Conservation (phyloP, 1,139 yeast species). For the Candida pseudoviswanathii region DNA sequence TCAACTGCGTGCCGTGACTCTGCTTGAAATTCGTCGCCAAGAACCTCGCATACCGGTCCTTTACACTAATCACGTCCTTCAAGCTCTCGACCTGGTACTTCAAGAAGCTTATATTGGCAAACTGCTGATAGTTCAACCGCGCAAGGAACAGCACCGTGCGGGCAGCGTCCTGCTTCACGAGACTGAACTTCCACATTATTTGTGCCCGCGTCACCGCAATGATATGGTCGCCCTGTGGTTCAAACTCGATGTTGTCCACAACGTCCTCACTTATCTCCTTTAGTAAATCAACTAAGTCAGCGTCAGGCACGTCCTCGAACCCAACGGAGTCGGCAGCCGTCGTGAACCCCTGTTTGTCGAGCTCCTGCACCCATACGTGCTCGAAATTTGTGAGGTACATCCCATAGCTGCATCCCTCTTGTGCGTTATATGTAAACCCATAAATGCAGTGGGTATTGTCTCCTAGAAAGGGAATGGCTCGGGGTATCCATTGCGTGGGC, state of each 20-base stretch:
- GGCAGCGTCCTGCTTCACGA: slow-evolving; percentile 14
- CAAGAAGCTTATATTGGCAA: slow-evolving; percentile 25
- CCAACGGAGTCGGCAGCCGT: slow-evolving; percentile 25
- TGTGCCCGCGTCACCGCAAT: slow-evolving; percentile 10
- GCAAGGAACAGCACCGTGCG: slow-evolving; percentile 21
- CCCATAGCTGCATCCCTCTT: slow-evolving; percentile 18
- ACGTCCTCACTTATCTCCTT: slow-evolving; percentile 1
- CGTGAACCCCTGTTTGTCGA: slow-evolving; percentile 19
- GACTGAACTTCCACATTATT: slow-evolving; percentile 27
- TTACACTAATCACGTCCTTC: slow-evolving; percentile 24
- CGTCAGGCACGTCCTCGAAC: slow-evolving; percentile 24
- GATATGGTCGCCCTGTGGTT: not conserved
- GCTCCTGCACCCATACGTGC: slow-evolving; percentile 30
- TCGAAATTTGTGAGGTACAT: slow-evolving; percentile 31
- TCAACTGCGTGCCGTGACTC: slow-evolving; percentile 37
- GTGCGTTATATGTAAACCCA: slow-evolving; percentile 16
- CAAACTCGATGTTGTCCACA: slow-evolving; percentile 1
- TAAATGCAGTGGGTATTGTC: slow-evolving; percentile 11
- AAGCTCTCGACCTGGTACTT: slow-evolving; percentile 24
- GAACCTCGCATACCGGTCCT: slow-evolving; percentile 39
- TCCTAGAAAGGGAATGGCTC: slow-evolving; percentile 4
- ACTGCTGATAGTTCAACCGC: slow-evolving; percentile 26
- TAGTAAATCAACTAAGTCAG: slow-evolving; percentile 15
- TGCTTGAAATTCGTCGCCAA: slow-evolving; percentile 40
- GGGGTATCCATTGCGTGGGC: slow-evolving; percentile 14